Evolutionary conservation across 768 basidiomycete species (phyloP).

Genomic region (Ramaria sp.): DNA sequence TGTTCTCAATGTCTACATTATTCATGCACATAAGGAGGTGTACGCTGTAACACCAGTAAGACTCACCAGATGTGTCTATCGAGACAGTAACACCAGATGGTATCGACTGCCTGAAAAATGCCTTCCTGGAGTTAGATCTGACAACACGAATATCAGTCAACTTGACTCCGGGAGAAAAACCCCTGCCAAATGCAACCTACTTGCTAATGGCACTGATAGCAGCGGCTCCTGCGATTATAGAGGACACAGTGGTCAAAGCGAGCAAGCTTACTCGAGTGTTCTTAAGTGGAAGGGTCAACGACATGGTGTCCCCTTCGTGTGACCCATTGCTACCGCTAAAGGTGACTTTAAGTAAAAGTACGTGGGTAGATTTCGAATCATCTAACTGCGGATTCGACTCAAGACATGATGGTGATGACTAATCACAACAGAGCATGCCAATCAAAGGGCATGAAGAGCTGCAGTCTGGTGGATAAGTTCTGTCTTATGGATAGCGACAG

Average conservation of each 20-base stretch:
- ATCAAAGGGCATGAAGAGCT: too few species aligned
- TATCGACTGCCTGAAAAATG: not conserved
- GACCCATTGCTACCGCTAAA: not conserved
- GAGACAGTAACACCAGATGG: not conserved
- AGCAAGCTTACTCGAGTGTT: not conserved
- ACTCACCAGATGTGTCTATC: not conserved
- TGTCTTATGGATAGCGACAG: too few species aligned
- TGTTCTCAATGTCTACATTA: conserved; percentile 1
- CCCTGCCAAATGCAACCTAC: not conserved
- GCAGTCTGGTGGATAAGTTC: too few species aligned
- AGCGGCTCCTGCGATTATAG: not conserved
- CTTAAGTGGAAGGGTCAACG: not conserved
- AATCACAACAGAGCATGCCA: too few species aligned
- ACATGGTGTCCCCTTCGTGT: not conserved
- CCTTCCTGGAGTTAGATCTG: not conserved
- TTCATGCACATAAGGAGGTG: not conserved
- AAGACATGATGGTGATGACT: too few species aligned
- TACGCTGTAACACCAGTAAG: not conserved
- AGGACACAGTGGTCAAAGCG: not conserved
- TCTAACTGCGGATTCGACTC: too few species aligned
- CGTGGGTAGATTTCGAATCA: too few species aligned
- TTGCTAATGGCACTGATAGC: not conserved
- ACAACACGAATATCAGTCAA: too few species aligned
- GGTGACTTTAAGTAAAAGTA: too few species aligned
- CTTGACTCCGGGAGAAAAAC: not conserved